A percentile compares a stretch with the other conserved stretches of the same genome.
These are phyloP conservation scores for Blastocystis sp. DNA, from an alignment of 352 stramenopile species.

Conservation along the genomic window DNA sequence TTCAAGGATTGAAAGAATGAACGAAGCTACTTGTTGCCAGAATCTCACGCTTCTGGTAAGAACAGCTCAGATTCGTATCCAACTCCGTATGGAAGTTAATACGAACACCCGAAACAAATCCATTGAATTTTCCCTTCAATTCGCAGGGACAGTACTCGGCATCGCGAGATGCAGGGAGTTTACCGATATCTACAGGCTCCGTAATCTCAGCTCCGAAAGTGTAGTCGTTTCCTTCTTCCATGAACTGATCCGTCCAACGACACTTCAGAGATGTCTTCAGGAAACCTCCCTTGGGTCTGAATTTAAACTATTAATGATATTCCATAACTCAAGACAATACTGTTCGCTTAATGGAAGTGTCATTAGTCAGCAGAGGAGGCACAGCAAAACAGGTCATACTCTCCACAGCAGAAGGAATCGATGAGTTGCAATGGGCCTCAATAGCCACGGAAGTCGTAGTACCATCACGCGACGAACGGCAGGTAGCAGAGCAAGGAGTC, in stretches of 20 bases:
- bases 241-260: conserved; percentile 36
- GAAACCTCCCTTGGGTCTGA: conserved; percentile 53
- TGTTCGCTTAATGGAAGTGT: neutral
- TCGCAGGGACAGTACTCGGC: neutral
- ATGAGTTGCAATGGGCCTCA: neutral
- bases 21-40: neutral
- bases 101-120: neutral
- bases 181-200: neutral
- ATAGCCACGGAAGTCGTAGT: neutral
- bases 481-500: neutral
- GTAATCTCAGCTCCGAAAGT: neutral
- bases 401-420: neutral
- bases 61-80: neutral
- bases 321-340: neutral
- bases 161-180: neutral
- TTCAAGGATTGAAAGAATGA: neutral
- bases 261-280: conserved; percentile 27
- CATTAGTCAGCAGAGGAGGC: conserved; percentile 8
- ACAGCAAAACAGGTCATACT: neutral
- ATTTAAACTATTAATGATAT: neutral
- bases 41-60: conserved; percentile 46
- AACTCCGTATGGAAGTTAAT: neutral
- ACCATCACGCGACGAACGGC: neutral
- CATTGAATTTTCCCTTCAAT: conserved; percentile 28
- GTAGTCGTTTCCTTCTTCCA: neutral